Base-by-base conservation (phyloP, 768 basidiomycete species). In the Cyclocybe cylindracea region DNA sequence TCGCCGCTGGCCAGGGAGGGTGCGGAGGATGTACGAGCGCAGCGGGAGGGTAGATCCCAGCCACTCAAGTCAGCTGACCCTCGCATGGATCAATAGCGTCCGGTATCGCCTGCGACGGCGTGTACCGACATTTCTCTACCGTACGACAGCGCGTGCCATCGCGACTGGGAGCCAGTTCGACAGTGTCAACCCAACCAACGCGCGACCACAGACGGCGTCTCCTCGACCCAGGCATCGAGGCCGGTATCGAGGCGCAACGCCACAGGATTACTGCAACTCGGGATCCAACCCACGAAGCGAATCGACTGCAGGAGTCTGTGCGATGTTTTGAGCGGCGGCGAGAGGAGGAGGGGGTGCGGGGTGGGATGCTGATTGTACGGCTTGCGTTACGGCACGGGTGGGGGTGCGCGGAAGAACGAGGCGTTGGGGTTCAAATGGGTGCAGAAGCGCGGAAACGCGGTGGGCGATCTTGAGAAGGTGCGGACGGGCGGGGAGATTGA, bases 281-380 rank as follows among this genome's bases (percentile, higher is more conserved):
- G 91, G 5, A 93, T 93, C 56, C 77, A 79, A 57, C 82, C 62
- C 91, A 93, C 60, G 86, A 91, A 66, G 81, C 84, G 31, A 86
- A 91, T 64, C 76, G 82, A 39, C 73, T 93, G 4, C 63, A 65
- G 39, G 87, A 89, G 59, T 86, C 86, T 9, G 90, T 89, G 0
- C 62, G 66, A 19, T 90, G 76, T 66, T 92, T 93, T 63, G 90
- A 93, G 70, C 79, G 78, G 83, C 85, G 41, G 91, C 91, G 9
- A 89, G n/a, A 75, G 47, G 73, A 82, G 54, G 70, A 76, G 45
- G 92, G 94, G 91, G 1, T 93, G 89, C 61, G 87, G 87, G 2
- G 84, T 91, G 4, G 94, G 94, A 94, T 94, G 91, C 69, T 95
- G 53, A 92, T n/a, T 96, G 89, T 94, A 89, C 80, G n/a, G 0